Evolutionary conservation across 805 yeast genomes (phyloP), one percentile per base, ranked within the genome.

Genomic region (Kodamaea fukazawae): DNA sequence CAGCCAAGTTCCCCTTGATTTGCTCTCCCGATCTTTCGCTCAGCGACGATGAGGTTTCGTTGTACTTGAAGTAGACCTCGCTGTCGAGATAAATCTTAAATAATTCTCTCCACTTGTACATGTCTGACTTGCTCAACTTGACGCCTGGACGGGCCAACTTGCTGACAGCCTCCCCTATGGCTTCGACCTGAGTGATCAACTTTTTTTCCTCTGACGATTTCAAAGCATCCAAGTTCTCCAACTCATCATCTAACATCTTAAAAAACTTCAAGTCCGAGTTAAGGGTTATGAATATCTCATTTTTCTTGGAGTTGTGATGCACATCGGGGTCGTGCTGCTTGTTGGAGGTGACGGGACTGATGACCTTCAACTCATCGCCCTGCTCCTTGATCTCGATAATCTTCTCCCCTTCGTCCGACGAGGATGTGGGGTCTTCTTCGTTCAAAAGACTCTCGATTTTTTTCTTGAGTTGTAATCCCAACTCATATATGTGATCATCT

Each of bases 31-130:
- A 65, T 41, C 76, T 57, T 47, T 75, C 74, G 33, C 76, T 72
- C 3, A 71, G 65, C 20, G 63, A 56, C 27, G 53, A 52, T 3
- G 52, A 36, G 2, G 65, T 49, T 40, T 78, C 83, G 44, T 73
- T 67, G 30, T 70, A 66, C 35, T 71, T 73, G 59, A 81, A 77
- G 46, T 78, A 83, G 23, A 84, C 75, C 46, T 83, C 84, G 16
- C 78, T 71, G 46, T 83, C 90, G 17, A 83, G 68, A 48, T 83
- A 84, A 14, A 74, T 57, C 49, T 71, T 75, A 60, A 84, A 83
- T 7, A 84, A 68, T 50, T 80, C 78, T 42, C 91, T 64, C 91
- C 91, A 85, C 7, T 69, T 66, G 50, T 79, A 80, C 59, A 83
- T 61, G 52, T 84, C 91, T 1, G 71, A 61, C 27, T 61, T 60